Base-by-base conservation (phyloP, 2,329 filamentous ascomycete species). In the Rhinocladiella mackenziei region DNA sequence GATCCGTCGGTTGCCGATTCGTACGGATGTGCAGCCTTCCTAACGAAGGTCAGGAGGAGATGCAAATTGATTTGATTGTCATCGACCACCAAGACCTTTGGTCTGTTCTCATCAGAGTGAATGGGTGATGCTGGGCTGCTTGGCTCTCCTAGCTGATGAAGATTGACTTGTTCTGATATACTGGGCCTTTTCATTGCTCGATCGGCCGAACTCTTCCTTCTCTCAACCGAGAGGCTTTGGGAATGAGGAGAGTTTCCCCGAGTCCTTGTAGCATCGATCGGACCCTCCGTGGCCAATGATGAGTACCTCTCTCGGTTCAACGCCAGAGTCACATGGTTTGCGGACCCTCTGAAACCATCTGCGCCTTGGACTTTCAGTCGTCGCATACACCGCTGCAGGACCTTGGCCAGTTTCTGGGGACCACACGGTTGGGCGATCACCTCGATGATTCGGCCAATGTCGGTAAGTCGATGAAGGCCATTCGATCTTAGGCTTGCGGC, bases 11-110 rank as follows among this genome's bases (percentile, higher is more conserved):
- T 62, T 2, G 69, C 70, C 0, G 64, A 60, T n/a, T 62, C 59
- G 4, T 69, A 53, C 5, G 56, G 57, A 6, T 58, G 54, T 3
- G 62, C 56, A 5, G 65, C 61, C 39, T 65, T 69, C 40, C 61
- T 63, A 60, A 70, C 62, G 39, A 67, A 68, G 0, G 67, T 69
- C 50, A 68, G 59, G 54, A 71, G 64, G 9, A 71, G 55, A 13
- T 64, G 67, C 7, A 70, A 60, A 29, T 72, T 71, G 45, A 72
- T 71, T 2, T 58, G 55, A 46, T 72, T 72, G 48, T 72, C 69
- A 32, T 72, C 69, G 3, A 72, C 69, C 0, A 72, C 64, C 1
- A 71, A 59, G 2, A 72, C 56, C 8, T 60, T 58, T 8, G 54
- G 45, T 8, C 28, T 39, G 6, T 46, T 31, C 4, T 38, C 22